Evolutionary conservation across 169 alveolate species (phyloP).

Genomic region (Plasmodium knowlesi): DNA sequence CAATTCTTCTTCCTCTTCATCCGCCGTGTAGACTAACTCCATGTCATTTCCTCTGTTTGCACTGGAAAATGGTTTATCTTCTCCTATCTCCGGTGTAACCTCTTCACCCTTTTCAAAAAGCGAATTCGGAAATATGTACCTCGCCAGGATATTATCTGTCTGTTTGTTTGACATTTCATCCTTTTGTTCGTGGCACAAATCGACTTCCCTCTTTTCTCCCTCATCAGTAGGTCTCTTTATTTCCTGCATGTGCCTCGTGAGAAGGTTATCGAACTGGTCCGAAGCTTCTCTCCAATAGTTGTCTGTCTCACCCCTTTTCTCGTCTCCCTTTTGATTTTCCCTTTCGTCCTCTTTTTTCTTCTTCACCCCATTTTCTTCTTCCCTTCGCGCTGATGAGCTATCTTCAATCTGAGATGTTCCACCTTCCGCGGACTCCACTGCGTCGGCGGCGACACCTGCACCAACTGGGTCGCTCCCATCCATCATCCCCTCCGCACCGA

Average conservation of each 20-base stretch:
- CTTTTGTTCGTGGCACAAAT: neutral
- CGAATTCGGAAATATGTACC: slow-evolving; percentile 7
- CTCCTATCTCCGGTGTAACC: neutral
- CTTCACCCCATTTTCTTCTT: neutral
- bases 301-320: neutral
- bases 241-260: slow-evolving; percentile 9
- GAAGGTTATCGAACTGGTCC: slow-evolving; percentile 12
- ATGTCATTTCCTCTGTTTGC: neutral
- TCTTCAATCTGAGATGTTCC: neutral
- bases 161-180: neutral
- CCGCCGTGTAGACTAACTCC: neutral
- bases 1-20: neutral
- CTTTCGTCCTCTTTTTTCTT: neutral
- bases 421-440: neutral
- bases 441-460: neutral
- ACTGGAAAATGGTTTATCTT: neutral
- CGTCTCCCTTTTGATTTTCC: neutral
- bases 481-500: neutral
- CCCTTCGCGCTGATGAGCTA: neutral
- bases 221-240: neutral
- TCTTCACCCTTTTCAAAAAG: neutral
- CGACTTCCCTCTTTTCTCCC: neutral
- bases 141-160: neutral
- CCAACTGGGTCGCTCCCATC: neutral
- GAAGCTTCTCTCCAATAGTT: neutral